phyloP scores from a whole-genome alignment of 345 rosid genomes.

The Citrus maxima region DNA sequence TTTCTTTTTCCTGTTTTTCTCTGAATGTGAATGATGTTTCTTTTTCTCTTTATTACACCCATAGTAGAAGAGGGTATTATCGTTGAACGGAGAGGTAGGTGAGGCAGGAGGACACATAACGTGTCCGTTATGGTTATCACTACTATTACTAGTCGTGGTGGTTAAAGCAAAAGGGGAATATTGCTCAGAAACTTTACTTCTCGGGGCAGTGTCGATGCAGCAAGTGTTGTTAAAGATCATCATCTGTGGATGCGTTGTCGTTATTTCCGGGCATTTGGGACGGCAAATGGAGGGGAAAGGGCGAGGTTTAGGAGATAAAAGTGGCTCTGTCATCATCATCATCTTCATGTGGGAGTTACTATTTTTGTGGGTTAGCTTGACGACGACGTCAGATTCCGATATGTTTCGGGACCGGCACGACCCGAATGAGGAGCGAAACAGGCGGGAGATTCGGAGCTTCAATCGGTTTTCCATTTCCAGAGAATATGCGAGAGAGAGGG shows the following conservation, averaged over 20 bases:
- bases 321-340: background rate
- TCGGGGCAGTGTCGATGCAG: conserved; percentile 26
- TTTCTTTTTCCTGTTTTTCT: conserved; percentile 26
- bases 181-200: conserved; percentile 24
- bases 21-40: conserved; percentile 24
- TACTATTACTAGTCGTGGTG: too few relatives aligned
- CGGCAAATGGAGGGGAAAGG: conserved; percentile 42
- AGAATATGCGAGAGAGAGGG: conserved; percentile 1
- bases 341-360: conserved; percentile 2
- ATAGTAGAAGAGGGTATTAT: conserved; percentile 7
- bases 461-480: conserved; percentile 57
- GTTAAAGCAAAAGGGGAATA: conserved; percentile 21
- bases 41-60: conserved; percentile 24
- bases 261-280: conserved; percentile 27
- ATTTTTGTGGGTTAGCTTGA: conserved; percentile 33
- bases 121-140: conserved; percentile 4
- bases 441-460: conserved; percentile 57
- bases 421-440: conserved; percentile 57
- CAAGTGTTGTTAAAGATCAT: conserved; percentile 25
- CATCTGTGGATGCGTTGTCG: background rate
- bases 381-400: conserved; percentile 39
- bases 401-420: conserved; percentile 58
- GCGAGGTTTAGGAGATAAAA: conserved; percentile 25
- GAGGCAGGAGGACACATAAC: conserved; percentile 37
- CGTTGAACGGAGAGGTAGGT: conserved; percentile 32